A percentile compares a stretch with the other conserved stretches of the same genome.
These are phyloP conservation scores for Globisporangium spinosum DNA, from an alignment of 352 stramenopile genomes.

Conservation along the genomic window DNA sequence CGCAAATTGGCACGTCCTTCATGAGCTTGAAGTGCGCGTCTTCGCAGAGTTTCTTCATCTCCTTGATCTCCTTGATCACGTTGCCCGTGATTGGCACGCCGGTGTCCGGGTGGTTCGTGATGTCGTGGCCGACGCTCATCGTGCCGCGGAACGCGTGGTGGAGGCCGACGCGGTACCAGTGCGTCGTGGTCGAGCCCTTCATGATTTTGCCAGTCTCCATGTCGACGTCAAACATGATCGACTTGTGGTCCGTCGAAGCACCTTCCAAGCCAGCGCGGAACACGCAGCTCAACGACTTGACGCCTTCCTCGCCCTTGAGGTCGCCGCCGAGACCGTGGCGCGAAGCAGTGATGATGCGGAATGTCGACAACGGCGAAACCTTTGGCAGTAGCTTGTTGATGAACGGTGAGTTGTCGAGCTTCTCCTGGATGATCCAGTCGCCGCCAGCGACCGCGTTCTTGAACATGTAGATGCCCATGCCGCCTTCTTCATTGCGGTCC, in stretches of 20 bases:
- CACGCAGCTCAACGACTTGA: slow-evolving; percentile 81
- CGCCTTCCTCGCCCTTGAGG: slow-evolving; percentile 49
- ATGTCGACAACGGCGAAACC: slow-evolving; percentile 95
- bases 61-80: slow-evolving; percentile 85
- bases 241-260: slow-evolving; percentile 95
- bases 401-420: slow-evolving; percentile 91
- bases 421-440: slow-evolving; percentile 97
- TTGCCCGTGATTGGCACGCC: slow-evolving; percentile 84
- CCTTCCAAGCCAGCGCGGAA: slow-evolving; percentile 64
- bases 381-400: slow-evolving; percentile 90
- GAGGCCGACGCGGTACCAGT: slow-evolving; percentile 93
- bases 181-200: slow-evolving; percentile 94
- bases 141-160: slow-evolving; percentile 67
- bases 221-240: slow-evolving; percentile 98
- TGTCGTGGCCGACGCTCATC: slow-evolving; percentile 84
- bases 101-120: slow-evolving; percentile 88
- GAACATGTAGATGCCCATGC: slow-evolving; percentile 97
- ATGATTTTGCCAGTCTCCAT: slow-evolving; percentile 90
- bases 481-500: slow-evolving; percentile 97
- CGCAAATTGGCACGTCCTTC: slow-evolving; percentile 89
- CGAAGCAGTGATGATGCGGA: slow-evolving; percentile 97
- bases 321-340: slow-evolving; percentile 53
- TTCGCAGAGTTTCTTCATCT: slow-evolving; percentile 79
- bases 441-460: slow-evolving; percentile 94
- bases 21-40: slow-evolving; percentile 90